A percentile compares a stretch with the other conserved stretches of the same genome.
These are phyloP conservation scores for Pleurotus tuoliensis DNA, from an alignment of 768 basidiomycete genomes.

Conservation along the genomic window DNA sequence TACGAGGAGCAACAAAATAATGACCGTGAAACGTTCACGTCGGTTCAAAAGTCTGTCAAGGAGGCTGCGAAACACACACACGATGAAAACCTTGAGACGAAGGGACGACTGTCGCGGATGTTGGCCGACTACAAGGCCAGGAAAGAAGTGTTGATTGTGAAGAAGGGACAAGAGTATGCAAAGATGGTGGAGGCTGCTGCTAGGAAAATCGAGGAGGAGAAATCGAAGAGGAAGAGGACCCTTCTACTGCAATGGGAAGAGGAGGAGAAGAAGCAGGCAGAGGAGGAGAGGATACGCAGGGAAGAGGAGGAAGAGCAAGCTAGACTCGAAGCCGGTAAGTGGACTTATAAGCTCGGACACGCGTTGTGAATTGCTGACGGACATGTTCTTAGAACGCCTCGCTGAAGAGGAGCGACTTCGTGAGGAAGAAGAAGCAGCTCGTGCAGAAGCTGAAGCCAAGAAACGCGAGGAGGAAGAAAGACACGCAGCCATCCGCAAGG, in stretches of 20 bases:
- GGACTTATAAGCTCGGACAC: neutral
- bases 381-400: constrained; percentile 34
- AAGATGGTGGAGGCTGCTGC: constrained; percentile 52
- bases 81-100: constrained; percentile 64
- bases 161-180: constrained; percentile 63
- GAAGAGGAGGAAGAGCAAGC: constrained; percentile 55
- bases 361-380: neutral
- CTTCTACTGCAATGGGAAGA: constrained; percentile 60
- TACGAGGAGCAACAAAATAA: constrained; percentile 80
- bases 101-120: constrained; percentile 72
- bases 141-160: constrained; percentile 49
- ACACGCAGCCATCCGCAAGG: constrained; percentile 41
- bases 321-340: constrained; percentile 49
- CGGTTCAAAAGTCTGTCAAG: constrained; percentile 50
- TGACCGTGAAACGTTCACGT: constrained; percentile 69
- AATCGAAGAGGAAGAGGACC: constrained; percentile 60
- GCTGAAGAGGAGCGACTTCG: constrained; percentile 50
- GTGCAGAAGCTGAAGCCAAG: constrained; percentile 45
- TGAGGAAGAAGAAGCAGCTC: constrained; percentile 47
- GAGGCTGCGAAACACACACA: constrained; percentile 57
- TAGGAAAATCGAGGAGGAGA: constrained; percentile 80
- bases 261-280: constrained; percentile 40
- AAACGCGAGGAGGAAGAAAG: constrained; percentile 66
- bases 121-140: constrained; percentile 60
- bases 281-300: constrained; percentile 30